phyloP scores from a whole-genome alignment of 129 eudicot genomes.

The Escallonia rubra region DNA sequence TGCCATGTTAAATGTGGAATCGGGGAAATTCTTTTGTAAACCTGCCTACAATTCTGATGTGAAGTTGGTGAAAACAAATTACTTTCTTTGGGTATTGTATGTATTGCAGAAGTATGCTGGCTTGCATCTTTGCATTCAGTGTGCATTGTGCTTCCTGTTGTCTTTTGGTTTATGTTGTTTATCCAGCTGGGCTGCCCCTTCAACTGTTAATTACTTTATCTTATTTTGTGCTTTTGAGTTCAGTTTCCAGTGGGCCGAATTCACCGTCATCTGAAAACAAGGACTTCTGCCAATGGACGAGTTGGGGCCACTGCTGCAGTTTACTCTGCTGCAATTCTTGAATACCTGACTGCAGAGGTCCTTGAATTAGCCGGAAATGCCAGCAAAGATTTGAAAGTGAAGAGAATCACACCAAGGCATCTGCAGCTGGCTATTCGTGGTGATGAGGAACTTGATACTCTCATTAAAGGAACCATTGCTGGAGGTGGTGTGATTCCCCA shows the following conservation, averaged over 20 bases:
- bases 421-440: slow-evolving; percentile 86
- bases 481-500: slow-evolving; percentile 99
- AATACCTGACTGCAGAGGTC: slow-evolving; percentile 81
- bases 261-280: slow-evolving; percentile 68
- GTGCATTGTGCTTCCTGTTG: too few species aligned
- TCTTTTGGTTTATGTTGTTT: too few species aligned
- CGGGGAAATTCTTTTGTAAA: too few species aligned
- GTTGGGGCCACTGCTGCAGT: slow-evolving; percentile 92
- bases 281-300: slow-evolving; percentile 74
- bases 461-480: slow-evolving; percentile 85
- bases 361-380: slow-evolving; percentile 86
- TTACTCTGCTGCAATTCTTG: slow-evolving; percentile 82
- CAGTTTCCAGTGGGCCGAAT: slow-evolving; percentile 86
- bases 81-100: too few species aligned
- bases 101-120: too few species aligned
- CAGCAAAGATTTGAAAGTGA: slow-evolving; percentile 84
- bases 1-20: too few species aligned
- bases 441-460: slow-evolving; percentile 83
- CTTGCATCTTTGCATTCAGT: too few species aligned
- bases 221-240: not conserved
- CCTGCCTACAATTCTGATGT: too few species aligned
- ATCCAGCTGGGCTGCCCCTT: too few species aligned
- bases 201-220: not conserved
- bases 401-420: slow-evolving; percentile 85
- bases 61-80: too few species aligned